Base-by-base conservation (phyloP, 1,284 basidiomycete species). In the Apiotrichum brassicae region DNA sequence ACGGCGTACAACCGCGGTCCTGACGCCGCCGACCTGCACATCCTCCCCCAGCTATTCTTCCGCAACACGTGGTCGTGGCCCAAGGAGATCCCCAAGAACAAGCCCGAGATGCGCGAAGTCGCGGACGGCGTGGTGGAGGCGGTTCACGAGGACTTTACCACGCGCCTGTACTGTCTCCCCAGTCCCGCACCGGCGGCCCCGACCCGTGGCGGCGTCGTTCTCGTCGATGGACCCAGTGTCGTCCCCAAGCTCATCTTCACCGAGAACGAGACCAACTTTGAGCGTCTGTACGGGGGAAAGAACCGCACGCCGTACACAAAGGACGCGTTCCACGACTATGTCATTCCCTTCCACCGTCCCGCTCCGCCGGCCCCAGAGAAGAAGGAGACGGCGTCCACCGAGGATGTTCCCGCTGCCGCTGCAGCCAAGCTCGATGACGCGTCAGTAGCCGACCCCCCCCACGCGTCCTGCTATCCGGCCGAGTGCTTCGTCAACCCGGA, bases 281-380 rank as follows among this genome's bases (percentile, higher is more conserved):
- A 82, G 64, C 82, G 94, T 51, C 79, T 98, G 28, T 98, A 97
- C 71, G 84, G 84, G 30, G 92, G 88, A 22, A 76, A 82, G 61
- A 97, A 97, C 76, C 77, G 81, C 51, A 83, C 82, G 0, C 80
- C 81, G 2, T 93, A 85, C 68, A 87, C 88, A 64, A 98, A 98
- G 76, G 94, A 98, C 65, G 93, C 86, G n/a, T 97, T 98, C 79
- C 92, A 98, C 67, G 93, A 97, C 70, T 87, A 97, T 68, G 87
- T 97, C 70, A 84, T 97, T 57, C 83, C 84, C 4, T 77, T 77
- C 14, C 93, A 97, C 72, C 84, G 88, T 46, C 85, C 85, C 6
- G 72, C 61, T 14, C 64, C 71, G 43, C 67, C 70, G 6, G 65
- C 71, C 46, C 55, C 56, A 5, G 58, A 60, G 42, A 54, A 56